Base-by-base conservation (phyloP, 306 rosid genomes). In the Castanopsis chinensis region DNA sequence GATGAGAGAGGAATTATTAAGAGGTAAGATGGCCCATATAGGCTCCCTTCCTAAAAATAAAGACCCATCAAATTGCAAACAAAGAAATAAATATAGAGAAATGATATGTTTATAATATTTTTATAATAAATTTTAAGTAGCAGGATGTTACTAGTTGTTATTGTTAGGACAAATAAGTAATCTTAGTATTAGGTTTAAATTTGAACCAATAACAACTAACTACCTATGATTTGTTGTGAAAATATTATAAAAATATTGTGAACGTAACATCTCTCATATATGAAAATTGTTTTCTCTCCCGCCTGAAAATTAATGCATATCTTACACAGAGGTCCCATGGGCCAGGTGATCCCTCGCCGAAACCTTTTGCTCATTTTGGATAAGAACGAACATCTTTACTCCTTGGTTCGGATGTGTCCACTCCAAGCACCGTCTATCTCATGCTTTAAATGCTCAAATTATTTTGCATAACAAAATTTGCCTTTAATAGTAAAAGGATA, bases 401-500 rank as follows among this genome's bases (percentile, higher is more conserved):
- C 45, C 7, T 28, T 45, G 6, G 21, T 76, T 23, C 28, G 20
- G 69, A 27, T 14, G 9, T 28, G 27, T 28, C 35, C 69, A 20
- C 35, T 33, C 8, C 9, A 27, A 51, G n/a, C 49, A 18, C 73
- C 52, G 20, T 28, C 55, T 41, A 14, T 28, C 56, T 21, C 2
- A 37, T 41, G 69, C 53, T 69, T 55, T 27, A 49, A 71, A 43
- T 28, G 65, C 58, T 4, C 21, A 10, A 67, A 49, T 78, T 74
- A 73, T 80, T 83, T 82, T 69, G 53, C 78, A 58, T 61, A 71
- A 71, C 68, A 76, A 76, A 69, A 41, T 30, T 74, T 85, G 45
- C 55, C 83, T 81, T 73, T 80, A 74, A 76, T 78, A 18, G 81
- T 69, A 76, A 77, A 69, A 27, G 19, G 82, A 81, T 87, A 51